phyloP scores from a whole-genome alignment of 192 early-diverging fungal genomes.

The Umbelopsis ramanniana region DNA sequence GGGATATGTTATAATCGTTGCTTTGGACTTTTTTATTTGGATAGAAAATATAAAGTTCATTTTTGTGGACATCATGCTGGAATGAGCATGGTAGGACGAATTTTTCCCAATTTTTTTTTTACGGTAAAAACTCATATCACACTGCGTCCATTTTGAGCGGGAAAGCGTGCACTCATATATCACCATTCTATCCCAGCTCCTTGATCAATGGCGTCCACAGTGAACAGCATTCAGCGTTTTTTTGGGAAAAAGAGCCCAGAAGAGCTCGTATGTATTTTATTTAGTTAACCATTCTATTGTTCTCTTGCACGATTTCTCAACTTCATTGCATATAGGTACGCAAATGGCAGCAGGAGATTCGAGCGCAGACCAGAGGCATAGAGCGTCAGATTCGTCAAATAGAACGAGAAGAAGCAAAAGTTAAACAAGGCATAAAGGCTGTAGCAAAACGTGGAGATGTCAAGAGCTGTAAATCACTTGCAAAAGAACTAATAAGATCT shows the following conservation, averaged over 20 bases:
- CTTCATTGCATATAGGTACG: constrained; percentile 64
- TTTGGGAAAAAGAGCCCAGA: constrained; percentile 66
- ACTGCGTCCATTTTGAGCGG: neutral
- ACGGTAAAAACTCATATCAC: no score
- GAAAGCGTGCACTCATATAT: neutral
- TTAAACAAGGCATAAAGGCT: constrained; percentile 76
- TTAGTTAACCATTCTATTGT: neutral
- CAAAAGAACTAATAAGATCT: constrained; percentile 83
- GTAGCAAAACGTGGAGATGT: constrained; percentile 89
- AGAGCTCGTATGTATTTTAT: constrained; percentile 49
- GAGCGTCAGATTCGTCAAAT: constrained; percentile 84
- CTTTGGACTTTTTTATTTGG: no score
- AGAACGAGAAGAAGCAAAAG: constrained; percentile 83
- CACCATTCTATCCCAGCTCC: neutral
- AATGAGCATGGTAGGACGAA: no score
- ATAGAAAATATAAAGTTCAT: no score
- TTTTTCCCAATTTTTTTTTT: no score
- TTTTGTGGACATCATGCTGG: no score
- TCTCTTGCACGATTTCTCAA: neutral
- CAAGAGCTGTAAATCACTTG: constrained; percentile 71
- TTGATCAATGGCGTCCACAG: constrained; percentile 21
- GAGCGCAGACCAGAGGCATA: constrained; percentile 83
- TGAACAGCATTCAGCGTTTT: constrained; percentile 53
- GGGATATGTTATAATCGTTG: no score
- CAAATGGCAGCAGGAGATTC: constrained; percentile 89